Evolutionary conservation across 2,329 filamentous ascomycete genomes (phyloP).

Genomic region (Pseudocercospora pini-densiflorae): DNA sequence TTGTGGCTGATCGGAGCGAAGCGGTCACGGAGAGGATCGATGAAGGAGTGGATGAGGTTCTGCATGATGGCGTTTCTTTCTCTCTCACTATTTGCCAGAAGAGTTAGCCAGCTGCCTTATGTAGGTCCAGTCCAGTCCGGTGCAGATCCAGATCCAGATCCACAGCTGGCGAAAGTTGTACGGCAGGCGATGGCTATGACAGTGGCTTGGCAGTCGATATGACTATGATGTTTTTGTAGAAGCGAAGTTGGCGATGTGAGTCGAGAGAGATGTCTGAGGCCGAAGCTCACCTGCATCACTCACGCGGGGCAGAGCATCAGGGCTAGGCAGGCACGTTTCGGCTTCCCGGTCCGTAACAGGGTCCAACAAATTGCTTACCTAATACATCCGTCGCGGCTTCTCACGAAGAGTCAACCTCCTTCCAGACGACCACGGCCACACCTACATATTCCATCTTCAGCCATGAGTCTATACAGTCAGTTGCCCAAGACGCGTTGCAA

Average conservation of each 20-base stretch:
- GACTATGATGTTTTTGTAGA: background rate
- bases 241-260: background rate
- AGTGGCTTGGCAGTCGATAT: background rate
- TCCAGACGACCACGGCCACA: too few species aligned
- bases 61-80: conserved; percentile 64
- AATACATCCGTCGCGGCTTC: background rate
- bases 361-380: background rate
- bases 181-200: background rate
- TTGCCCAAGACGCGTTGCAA: too few species aligned
- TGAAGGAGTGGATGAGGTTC: conserved; percentile 80
- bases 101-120: background rate
- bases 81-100: background rate
- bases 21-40: conserved; percentile 89
- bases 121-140: background rate
- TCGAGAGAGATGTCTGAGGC: background rate
- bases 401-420: too few species aligned
- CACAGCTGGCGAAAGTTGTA: background rate
- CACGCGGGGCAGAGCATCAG: background rate
- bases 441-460: too few species aligned
- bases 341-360: background rate
- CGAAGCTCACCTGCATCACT: background rate
- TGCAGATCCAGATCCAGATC: background rate
- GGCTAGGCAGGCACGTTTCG: background rate
- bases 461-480: too few species aligned
- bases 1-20: conserved; percentile 88